Base-by-base conservation (phyloP, 345 rosid genomes). In the Ceriops tagal region DNA sequence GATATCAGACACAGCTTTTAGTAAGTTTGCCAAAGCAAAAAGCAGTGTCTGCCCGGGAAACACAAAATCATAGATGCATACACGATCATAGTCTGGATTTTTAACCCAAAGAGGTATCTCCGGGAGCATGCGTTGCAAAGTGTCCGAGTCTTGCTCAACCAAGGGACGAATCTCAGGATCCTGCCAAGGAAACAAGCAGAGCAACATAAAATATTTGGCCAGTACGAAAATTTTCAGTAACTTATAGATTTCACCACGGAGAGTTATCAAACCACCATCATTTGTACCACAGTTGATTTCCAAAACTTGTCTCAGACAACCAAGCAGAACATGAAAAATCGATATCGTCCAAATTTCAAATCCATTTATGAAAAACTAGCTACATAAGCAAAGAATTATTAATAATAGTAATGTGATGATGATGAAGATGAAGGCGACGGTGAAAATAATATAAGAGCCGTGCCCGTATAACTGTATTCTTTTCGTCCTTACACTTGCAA, bases 91-190 rank as follows among this genome's bases (percentile, higher is more conserved):
- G 66, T 92, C 98, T 0, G 99, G 99, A 69, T 85, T 90, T 71
- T 95, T 95, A 57, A 95, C 96, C 99, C 99, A 95, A 6, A 75
- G 82, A 0, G 99, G 99, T 73, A 95, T 90, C 83, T 95, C 98
- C 0, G 99, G 98, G 65, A 95, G 86, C 96, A 95, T 85, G 63
- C 83, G 86, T 69, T 74, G 93, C 85, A 95, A 72, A 62, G 87
- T 75, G 22, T 86, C 89, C 2, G 96, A 73, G 64, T 91, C 98
- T 81, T 83, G 92, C 70, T 90, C 93, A 53, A 80, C 82, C 75
- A 95, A 69, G 0, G 99, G 84, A 60, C 85, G 85, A 65, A 90
- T 78, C 65, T 78, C 71, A 32, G 96, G 99, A 84, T 88, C 87
- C 99, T 91, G 79, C 24, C 24, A 69, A 64, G 32, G 11, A 72